Conservation (phyloP, 331 rosid species). For the Quercus tomentella region DNA sequence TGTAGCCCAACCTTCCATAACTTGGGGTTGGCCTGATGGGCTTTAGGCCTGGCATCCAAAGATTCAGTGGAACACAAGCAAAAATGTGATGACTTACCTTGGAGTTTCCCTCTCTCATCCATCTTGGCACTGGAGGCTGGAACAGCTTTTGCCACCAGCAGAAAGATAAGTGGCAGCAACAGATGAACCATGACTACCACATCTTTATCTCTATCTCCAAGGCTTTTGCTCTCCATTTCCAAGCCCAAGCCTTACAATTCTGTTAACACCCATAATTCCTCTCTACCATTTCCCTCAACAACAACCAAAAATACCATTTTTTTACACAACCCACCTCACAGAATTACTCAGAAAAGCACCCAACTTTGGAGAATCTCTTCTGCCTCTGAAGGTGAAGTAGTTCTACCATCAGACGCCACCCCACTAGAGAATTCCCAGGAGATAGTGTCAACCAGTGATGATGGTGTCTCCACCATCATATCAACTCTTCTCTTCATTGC, state of each 20-base stretch:
- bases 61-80: background rate
- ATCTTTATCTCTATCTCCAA: conserved; percentile 41
- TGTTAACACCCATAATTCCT: conserved; percentile 15
- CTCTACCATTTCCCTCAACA: conserved; percentile 9
- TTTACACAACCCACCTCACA: conserved; percentile 21
- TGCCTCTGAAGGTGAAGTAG: conserved; percentile 30
- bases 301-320: conserved; percentile 3
- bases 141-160: background rate
- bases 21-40: background rate
- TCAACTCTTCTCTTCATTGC: conserved; percentile 65
- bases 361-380: conserved; percentile 32
- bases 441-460: conserved; percentile 45
- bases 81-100: background rate
- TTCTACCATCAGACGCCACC: conserved; percentile 34
- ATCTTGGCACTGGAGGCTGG: background rate
- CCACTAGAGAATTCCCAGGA: conserved; percentile 45
- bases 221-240: conserved; percentile 28
- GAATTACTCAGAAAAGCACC: background rate
- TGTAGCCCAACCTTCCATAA: background rate
- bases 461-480: conserved; percentile 40
- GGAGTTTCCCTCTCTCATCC: background rate
- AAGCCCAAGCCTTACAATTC: conserved; percentile 14
- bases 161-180: conserved; percentile 15
- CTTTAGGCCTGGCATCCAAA: background rate
- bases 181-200: conserved; percentile 53